phyloP scores from a whole-genome alignment of 441 rosid genomes.

The Croton setiger region DNA sequence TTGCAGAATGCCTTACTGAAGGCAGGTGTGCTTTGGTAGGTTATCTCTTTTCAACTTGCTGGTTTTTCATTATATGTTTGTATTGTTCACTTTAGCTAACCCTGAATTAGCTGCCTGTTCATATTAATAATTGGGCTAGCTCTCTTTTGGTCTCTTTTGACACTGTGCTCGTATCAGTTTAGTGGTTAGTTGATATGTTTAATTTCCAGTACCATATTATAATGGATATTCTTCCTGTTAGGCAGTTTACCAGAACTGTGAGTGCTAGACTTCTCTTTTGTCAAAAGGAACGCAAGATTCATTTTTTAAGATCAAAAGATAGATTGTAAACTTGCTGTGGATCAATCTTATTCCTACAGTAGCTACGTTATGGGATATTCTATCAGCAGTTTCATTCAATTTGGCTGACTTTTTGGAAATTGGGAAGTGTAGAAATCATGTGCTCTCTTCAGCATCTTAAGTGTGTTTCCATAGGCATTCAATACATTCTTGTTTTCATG shows the following conservation, averaged over 20 bases:
- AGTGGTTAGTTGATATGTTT: not conserved
- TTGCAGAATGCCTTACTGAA: constrained; percentile 81
- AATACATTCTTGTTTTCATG: too few relatives aligned
- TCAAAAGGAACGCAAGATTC: not conserved
- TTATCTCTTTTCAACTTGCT: not conserved
- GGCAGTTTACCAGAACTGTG: constrained; percentile 4
- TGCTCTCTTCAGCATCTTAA: too few relatives aligned
- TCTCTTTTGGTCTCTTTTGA: constrained; percentile 3
- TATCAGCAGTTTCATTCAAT: too few relatives aligned
- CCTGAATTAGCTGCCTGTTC: not conserved
- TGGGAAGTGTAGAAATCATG: too few relatives aligned
- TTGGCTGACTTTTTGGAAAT: too few relatives aligned
- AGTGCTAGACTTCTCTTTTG: not conserved
- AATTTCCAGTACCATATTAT: not conserved
- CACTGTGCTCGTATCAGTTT: not conserved
- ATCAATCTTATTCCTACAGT: not conserved
- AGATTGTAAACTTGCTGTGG: not conserved
- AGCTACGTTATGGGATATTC: not conserved
- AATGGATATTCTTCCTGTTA: not conserved
- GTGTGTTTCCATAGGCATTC: too few relatives aligned
- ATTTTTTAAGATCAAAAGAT: not conserved
- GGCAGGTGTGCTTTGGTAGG: constrained; percentile 97
- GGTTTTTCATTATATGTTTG: not conserved
- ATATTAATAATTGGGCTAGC: not conserved
- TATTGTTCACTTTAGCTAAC: not conserved